A percentile compares a stretch with the other conserved stretches of the same genome.
Conservation (phyloP, 129 eudicot genomes). For the Rutidosis leptorrhynchoides region DNA sequence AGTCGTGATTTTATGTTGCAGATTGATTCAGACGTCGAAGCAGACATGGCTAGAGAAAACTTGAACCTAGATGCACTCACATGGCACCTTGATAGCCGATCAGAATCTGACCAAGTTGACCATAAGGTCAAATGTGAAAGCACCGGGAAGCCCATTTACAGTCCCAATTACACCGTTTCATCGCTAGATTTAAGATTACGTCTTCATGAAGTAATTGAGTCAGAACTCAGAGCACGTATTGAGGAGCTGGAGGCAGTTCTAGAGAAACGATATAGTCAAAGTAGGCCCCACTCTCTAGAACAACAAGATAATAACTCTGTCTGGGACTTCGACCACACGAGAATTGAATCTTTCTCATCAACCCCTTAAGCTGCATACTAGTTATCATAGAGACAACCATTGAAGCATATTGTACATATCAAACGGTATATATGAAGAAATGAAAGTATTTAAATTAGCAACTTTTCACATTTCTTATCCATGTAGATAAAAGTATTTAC, state of each 20-base stretch:
- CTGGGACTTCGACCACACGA: constrained; percentile 35
- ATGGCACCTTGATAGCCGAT: constrained; percentile 28
- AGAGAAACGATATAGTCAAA: constrained; percentile 29
- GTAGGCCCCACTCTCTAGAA: constrained; percentile 22
- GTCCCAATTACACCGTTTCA: constrained; percentile 56
- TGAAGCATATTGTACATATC: constrained; percentile 6
- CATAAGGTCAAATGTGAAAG: constrained; percentile 34
- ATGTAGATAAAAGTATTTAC: too few species aligned
- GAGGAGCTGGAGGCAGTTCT: constrained; percentile 54
- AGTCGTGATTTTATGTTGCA: constrained; percentile 26
- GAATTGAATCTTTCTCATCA: constrained; percentile 47
- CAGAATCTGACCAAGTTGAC: constrained; percentile 37
- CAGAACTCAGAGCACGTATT: constrained; percentile 56
- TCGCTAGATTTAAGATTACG: constrained; percentile 52
- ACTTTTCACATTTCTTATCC: not conserved
- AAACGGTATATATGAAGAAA: constrained; percentile 15
- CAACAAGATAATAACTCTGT: constrained; percentile 37
- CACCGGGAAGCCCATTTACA: constrained; percentile 16
- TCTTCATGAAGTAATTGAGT: constrained; percentile 65
- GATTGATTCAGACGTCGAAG: constrained; percentile 51
- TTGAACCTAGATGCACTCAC: constrained; percentile 30
- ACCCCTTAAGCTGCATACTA: constrained; percentile 27
- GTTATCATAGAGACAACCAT: constrained; percentile 22
- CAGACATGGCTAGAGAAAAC: constrained; percentile 42
- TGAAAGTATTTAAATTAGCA: not conserved